Evolutionary conservation across 2,329 filamentous ascomycete genomes (phyloP), one percentile per base, ranked within the genome.

Genomic region (Rhynchosporium graminicola): DNA sequence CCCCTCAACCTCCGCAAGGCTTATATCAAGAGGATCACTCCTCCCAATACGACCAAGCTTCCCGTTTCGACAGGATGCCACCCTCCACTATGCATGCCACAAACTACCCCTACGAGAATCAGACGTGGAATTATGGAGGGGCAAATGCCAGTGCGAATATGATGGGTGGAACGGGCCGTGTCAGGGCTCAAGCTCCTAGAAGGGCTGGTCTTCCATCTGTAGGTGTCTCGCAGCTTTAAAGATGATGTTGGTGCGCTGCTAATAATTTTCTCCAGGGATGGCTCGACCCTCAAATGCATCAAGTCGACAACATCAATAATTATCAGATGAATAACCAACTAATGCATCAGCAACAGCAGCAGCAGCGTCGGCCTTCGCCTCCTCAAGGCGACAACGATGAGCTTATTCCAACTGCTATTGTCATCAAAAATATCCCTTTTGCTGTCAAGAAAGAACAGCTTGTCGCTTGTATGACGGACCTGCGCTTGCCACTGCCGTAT

Each of bases 371-470:
- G 56, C 55, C 63, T n/a, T 62, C 66, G 26, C 65, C 67, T 52
- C 66, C 62, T 12, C 46, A 48, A 6, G 43, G 31, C 12, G 40
- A 58, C 48, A 54, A 60, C 15, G 94, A 97, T 69, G 94, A 98
- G 78, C 85, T 99, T 64, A 99, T 99, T 63, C 94, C 94, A 2
- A 99, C 95, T 3, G 95, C 95, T 60, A 98, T 99, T 71, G 95
- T 99, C 63, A 98, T 99, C 78, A 99, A 99, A 80, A 99, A 99
- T 75, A 99, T 99, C 43, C 95, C 96, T 0, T 99, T 99, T 76
- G 95, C 96, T 33, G 92, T 98, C 62, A 93, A 97, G 77, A 98
- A 98, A 78, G 95, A 99, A 77, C 92, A 94, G 72, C 83, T 99
- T 45, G 91, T 96, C 40, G 87, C 88, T 66, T 83, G 97, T 69